phyloP scores from a whole-genome alignment of 768 basidiomycete genomes.

The Udeniomyces megalosporus region DNA sequence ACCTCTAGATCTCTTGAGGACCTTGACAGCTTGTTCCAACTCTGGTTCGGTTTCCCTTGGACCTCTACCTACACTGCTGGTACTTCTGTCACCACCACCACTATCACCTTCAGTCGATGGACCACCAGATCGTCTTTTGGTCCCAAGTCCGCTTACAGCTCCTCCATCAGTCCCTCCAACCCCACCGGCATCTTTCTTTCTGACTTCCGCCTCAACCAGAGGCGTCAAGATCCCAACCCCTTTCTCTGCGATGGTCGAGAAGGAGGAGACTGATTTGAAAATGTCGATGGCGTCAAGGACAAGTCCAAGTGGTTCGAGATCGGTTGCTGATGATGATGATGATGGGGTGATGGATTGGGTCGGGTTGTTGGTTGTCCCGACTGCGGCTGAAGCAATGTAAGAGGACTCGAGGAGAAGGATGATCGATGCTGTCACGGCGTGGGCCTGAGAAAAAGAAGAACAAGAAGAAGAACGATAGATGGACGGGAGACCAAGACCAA shows the following conservation, averaged over 20 bases:
- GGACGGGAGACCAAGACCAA: not conserved
- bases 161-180: not conserved
- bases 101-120: too few relatives aligned
- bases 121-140: too few relatives aligned
- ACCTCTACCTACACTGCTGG: too few relatives aligned
- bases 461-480: not conserved
- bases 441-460: not conserved
- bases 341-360: not conserved
- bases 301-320: not conserved
- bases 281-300: slow-evolving; percentile 9
- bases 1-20: not conserved
- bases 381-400: not conserved
- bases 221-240: slow-evolving; percentile 6
- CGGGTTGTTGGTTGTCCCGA: not conserved
- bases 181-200: slow-evolving; percentile 2
- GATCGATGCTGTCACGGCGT: not conserved
- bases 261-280: not conserved
- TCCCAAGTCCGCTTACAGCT: not conserved
- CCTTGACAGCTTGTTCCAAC: slow-evolving; percentile 13
- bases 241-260: slow-evolving; percentile 11
- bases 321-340: not conserved
- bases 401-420: not conserved
- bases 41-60: slow-evolving; percentile 3
- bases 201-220: slow-evolving; percentile 8
- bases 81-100: too few relatives aligned